Conservation (phyloP, 768 basidiomycete species). For the Psilocybe cubensis region DNA sequence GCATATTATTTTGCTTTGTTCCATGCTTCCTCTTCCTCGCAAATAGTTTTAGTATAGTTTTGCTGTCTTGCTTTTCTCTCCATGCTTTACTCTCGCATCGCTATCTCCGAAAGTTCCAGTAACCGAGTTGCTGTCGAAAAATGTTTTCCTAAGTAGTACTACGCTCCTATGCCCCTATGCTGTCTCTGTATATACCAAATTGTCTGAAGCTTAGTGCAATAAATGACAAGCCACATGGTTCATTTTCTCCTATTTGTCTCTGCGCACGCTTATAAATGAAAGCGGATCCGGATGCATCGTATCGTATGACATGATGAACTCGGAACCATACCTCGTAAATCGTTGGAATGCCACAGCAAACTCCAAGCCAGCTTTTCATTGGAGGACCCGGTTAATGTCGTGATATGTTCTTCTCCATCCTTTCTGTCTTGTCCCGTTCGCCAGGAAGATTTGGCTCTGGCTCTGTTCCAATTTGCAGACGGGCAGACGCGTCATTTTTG, state of each 20-base stretch:
- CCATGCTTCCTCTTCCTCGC: constrained; percentile 16
- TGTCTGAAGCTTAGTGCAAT: too few relatives aligned
- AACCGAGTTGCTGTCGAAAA: constrained; percentile 23
- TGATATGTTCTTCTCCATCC: neutral
- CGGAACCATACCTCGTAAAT: neutral
- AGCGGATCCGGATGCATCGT: neutral
- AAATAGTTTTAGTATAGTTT: constrained; percentile 12
- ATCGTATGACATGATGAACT: too few relatives aligned
- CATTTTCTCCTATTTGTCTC: too few relatives aligned
- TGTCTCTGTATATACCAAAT: too few relatives aligned
- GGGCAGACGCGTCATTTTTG: neutral
- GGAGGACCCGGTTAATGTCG: neutral
- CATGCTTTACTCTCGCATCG: constrained; percentile 21
- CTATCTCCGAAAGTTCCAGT: constrained; percentile 8
- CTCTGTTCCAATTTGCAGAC: neutral
- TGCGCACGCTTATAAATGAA: neutral
- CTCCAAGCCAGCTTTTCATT: neutral
- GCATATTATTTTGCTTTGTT: constrained; percentile 12
- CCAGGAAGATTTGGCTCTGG: too few relatives aligned
- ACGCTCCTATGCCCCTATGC: too few relatives aligned
- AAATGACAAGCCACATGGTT: too few relatives aligned
- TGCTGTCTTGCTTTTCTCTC: constrained; percentile 13
- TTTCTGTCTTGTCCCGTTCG: neutral
- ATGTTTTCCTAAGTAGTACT: too few relatives aligned
- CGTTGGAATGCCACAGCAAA: neutral